Conservation (phyloP, 768 basidiomycete genomes). For the Fibroporia radiculosa region DNA sequence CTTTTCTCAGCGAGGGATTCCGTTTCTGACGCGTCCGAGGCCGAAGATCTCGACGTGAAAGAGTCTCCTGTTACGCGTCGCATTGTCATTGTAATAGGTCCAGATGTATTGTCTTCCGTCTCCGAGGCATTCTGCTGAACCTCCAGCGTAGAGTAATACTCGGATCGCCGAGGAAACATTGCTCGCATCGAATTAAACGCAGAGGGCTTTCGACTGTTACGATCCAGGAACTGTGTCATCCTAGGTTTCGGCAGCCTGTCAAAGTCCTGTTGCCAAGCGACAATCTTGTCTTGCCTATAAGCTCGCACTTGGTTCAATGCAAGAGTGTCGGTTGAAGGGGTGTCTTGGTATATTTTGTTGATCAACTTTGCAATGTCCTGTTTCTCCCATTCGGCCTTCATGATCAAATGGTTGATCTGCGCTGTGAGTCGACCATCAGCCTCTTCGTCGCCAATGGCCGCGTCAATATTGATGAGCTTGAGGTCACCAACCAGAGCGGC, state of each 20-base stretch:
- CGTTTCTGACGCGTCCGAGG: constrained; percentile 63
- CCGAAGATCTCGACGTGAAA: constrained; percentile 48
- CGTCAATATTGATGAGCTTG: constrained; percentile 69
- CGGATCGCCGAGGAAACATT: constrained; percentile 63
- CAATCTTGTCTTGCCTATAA: constrained; percentile 85
- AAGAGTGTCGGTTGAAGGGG: constrained; percentile 76
- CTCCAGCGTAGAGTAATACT: constrained; percentile 46
- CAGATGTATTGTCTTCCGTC: constrained; percentile 49
- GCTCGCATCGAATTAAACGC: constrained; percentile 63
- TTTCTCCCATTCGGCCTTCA: constrained; percentile 66
- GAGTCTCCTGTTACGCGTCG: constrained; percentile 48
- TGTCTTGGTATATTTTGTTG: constrained; percentile 74
- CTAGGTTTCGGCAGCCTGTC: constrained; percentile 75
- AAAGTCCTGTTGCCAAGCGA: constrained; percentile 95
- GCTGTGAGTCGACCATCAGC: constrained; percentile 52
- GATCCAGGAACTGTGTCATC: constrained; percentile 40
- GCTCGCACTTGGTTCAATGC: constrained; percentile 82
- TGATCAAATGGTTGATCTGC: constrained; percentile 60
- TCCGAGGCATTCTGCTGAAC: constrained; percentile 59
- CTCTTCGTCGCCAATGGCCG: constrained; percentile 72
- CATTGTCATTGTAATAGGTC: constrained; percentile 28
- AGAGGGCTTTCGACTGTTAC: constrained; percentile 44
- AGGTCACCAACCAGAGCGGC: constrained; percentile 68
- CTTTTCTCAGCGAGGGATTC: constrained; percentile 31
- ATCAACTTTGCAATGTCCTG: constrained; percentile 67